These are phyloP conservation scores for Sisymbrium irio DNA, from an alignment of 345 rosid species.

Conservation along the genomic window DNA sequence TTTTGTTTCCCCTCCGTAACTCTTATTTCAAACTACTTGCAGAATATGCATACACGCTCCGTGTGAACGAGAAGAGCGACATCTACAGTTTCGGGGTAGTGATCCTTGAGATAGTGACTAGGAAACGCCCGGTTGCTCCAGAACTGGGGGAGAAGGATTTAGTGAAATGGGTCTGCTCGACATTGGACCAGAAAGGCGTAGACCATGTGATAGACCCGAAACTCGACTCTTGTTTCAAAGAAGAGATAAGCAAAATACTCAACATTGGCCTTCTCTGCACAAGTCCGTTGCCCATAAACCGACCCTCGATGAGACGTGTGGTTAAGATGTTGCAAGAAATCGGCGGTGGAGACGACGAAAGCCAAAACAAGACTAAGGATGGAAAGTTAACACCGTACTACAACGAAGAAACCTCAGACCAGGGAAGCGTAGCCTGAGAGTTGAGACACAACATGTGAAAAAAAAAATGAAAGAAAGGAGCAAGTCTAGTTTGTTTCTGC, in stretches of 20 bases:
- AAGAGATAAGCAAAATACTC: slow-evolving; percentile 79
- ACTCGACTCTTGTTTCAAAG: slow-evolving; percentile 76
- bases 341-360: slow-evolving; percentile 43
- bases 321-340: slow-evolving; percentile 86
- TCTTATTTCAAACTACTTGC: slow-evolving; percentile 28
- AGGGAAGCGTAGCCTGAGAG: slow-evolving; percentile 70
- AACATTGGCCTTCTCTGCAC: slow-evolving; percentile 89
- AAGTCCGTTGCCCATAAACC: slow-evolving; percentile 83
- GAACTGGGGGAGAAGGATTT: slow-evolving; percentile 92
- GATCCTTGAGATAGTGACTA: slow-evolving; percentile 82
- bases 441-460: slow-evolving; percentile 33
- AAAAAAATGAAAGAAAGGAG: not conserved
- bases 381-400: slow-evolving; percentile 89
- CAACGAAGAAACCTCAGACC: slow-evolving; percentile 77
- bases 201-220: slow-evolving; percentile 81
- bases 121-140: slow-evolving; percentile 74
- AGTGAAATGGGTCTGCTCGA: slow-evolving; percentile 90
- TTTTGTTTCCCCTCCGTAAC: slow-evolving; percentile 25
- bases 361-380: slow-evolving; percentile 44
- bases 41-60: slow-evolving; percentile 96
- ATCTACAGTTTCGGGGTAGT: slow-evolving; percentile 98
- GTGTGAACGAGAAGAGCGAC: slow-evolving; percentile 99
- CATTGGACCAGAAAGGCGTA: slow-evolving; percentile 70
- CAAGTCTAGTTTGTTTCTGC: not conserved
- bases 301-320: slow-evolving; percentile 95